A percentile compares a stretch with the other conserved stretches of the same genome.
Conservation (phyloP, 2,329 filamentous ascomycete species). For the Beauveria caledonica region DNA sequence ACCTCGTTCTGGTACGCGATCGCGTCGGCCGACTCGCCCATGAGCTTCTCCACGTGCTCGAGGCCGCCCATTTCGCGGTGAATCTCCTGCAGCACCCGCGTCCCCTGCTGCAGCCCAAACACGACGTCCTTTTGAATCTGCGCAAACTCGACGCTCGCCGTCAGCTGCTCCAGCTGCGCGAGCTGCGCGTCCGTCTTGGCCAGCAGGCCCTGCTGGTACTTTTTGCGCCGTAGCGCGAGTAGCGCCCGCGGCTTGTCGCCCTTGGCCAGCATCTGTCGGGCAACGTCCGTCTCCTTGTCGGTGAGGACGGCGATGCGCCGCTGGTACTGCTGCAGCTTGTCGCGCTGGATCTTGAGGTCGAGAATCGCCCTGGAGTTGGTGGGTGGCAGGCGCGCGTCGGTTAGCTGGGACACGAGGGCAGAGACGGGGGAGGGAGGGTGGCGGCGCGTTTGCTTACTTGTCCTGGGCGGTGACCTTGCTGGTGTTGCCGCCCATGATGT, state of each 20-base stretch:
- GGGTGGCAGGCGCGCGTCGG: neutral
- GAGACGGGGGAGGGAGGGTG: neutral
- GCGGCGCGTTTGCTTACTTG: conserved; percentile 51
- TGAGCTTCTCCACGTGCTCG: conserved; percentile 87
- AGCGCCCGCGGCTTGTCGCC: conserved; percentile 77
- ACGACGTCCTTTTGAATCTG: conserved; percentile 94
- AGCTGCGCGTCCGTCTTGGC: conserved; percentile 87
- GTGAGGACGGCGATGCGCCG: conserved; percentile 81
- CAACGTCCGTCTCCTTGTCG: conserved; percentile 77
- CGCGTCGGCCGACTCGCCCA: conserved; percentile 87
- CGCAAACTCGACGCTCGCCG: conserved; percentile 86
- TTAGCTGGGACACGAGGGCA: conserved; percentile 9
- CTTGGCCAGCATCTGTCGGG: conserved; percentile 69
- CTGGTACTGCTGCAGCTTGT: conserved; percentile 95
- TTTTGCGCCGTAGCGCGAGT: conserved; percentile 84
- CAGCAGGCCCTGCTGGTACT: conserved; percentile 89
- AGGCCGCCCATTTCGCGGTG: conserved; percentile 93
- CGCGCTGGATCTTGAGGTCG: conserved; percentile 94
- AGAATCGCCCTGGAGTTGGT: conserved; percentile 70
- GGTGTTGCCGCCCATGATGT: conserved; percentile 44
- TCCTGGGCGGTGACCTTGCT: conserved; percentile 67
- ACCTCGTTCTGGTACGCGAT: conserved; percentile 92
- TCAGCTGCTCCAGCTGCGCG: conserved; percentile 86
- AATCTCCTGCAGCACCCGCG: conserved; percentile 80
- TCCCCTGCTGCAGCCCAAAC: conserved; percentile 87